These are phyloP conservation scores for Pleurotus tuber-regium DNA, from an alignment of 768 basidiomycete species.

Conservation along the genomic window DNA sequence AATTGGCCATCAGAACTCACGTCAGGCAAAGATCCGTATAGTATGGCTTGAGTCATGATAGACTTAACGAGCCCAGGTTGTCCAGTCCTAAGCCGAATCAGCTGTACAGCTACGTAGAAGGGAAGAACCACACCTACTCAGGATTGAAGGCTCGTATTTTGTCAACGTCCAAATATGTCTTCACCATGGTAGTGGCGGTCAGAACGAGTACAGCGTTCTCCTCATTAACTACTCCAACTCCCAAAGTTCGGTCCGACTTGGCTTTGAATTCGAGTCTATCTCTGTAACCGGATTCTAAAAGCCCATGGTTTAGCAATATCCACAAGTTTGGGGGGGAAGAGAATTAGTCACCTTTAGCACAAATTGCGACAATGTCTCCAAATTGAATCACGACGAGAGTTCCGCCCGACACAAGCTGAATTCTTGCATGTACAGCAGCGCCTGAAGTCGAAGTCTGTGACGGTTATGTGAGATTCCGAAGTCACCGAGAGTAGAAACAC, in stretches of 20 bases:
- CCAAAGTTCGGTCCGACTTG: conserved; percentile 63
- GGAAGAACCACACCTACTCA: conserved; percentile 46
- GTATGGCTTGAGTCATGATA: conserved; percentile 79
- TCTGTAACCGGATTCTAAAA: conserved; percentile 62
- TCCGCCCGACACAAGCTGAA: conserved; percentile 61
- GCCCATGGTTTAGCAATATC: not conserved
- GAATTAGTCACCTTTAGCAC: conserved; percentile 57
- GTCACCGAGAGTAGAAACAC: conserved; percentile 19
- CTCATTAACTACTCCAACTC: conserved; percentile 56
- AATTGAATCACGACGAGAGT: conserved; percentile 63
- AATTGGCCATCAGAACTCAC: conserved; percentile 29
- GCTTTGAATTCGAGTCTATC: conserved; percentile 75
- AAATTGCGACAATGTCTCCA: conserved; percentile 73
- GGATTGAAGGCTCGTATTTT: conserved; percentile 57
- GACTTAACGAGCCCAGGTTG: conserved; percentile 69
- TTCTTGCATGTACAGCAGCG: conserved; percentile 69
- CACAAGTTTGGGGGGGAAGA: conserved; percentile 5
- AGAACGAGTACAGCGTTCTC: conserved; percentile 55
- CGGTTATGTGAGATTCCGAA: not conserved
- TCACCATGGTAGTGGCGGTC: conserved; percentile 71
- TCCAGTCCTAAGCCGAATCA: conserved; percentile 43
- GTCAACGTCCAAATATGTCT: conserved; percentile 58
- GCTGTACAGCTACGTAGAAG: not conserved
- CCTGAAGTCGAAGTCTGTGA: conserved; percentile 61
- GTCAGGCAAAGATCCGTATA: conserved; percentile 69